Conservation (phyloP, 768 basidiomycete species). For the Agrocybe praecox region DNA sequence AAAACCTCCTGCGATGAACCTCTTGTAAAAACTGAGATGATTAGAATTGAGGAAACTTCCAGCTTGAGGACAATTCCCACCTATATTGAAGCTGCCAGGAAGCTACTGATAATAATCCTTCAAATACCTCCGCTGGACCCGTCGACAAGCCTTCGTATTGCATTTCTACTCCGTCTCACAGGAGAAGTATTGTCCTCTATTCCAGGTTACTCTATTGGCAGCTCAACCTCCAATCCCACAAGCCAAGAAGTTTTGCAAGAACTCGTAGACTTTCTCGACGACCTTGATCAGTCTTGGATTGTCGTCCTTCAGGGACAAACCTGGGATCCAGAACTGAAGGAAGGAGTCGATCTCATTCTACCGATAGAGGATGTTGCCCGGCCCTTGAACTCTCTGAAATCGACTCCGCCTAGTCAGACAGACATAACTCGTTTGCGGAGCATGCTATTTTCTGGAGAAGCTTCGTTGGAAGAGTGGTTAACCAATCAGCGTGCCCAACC, state of each 20-base stretch:
- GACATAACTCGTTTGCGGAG: slow-evolving; percentile 73
- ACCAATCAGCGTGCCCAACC: slow-evolving; percentile 20
- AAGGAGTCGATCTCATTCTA: slow-evolving; percentile 40
- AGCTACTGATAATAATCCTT: slow-evolving; percentile 61
- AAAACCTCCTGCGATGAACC: neutral
- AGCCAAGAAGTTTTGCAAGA: slow-evolving; percentile 39
- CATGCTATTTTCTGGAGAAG: slow-evolving; percentile 60
- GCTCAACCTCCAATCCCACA: slow-evolving; percentile 31
- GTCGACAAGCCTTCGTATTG: slow-evolving; percentile 65
- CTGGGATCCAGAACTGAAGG: slow-evolving; percentile 57
- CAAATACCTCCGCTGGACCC: slow-evolving; percentile 78
- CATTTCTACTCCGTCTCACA: slow-evolving; percentile 72
- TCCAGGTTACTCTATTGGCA: slow-evolving; percentile 51
- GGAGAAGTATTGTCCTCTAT: slow-evolving; percentile 64
- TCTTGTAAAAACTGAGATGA: neutral
- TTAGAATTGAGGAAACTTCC: slow-evolving; percentile 51
- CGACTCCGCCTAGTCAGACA: slow-evolving; percentile 64
- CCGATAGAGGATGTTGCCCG: slow-evolving; percentile 26
- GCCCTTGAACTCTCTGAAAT: slow-evolving; percentile 31
- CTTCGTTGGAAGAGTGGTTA: slow-evolving; percentile 73
- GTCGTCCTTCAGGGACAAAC: slow-evolving; percentile 62
- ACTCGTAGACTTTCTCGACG: slow-evolving; percentile 68
- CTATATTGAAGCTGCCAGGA: slow-evolving; percentile 62
- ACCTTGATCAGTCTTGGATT: slow-evolving; percentile 77
- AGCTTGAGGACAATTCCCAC: slow-evolving; percentile 56